Base-by-base conservation (phyloP, 176 grass and related monocot species). In the Lolium perenne region DNA sequence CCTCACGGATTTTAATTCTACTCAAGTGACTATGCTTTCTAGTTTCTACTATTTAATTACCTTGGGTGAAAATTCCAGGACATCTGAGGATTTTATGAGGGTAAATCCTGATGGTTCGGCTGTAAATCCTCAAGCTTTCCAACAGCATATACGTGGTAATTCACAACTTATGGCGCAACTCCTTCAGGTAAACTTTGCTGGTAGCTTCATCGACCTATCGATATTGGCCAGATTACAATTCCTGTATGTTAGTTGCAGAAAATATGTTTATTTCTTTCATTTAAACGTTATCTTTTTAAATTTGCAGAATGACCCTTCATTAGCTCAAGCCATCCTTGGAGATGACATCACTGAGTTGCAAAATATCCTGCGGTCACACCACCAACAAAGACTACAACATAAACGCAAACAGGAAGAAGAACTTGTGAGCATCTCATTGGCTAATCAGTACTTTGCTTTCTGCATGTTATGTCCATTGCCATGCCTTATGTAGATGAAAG, bases 331-430 rank as follows among this genome's bases (percentile, higher is more conserved):
- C 84, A 82, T 98, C 87, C 89, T 98, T 87, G 97, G 88, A 43
- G 90, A 92, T 41, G 86, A 98, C 76, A 83, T 88, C 46, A 91
- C 89, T 92, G 90, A 80, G 38, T 91, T 98, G 35, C 94, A 98
- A 74, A 93, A 91, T 71, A 82, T 88, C 50, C 73, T 96, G 74
- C 90, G 94, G 5, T 88, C 86, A 65, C 92, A 85, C 26, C 94
- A 98, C 80, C 88, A 90, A 79, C 92, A 90, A 82, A 95, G 84
- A 92, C 59, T 79, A 43, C 86, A 92, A 87, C 53, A 92, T 71
- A 88, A 77, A 18, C 88, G 76, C 82, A 98, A 98, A 89, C 92
- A 98, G 80, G 92, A 98, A 20, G 94, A 98, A 92, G 97, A 98
- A 71, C 84, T 96, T 85, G 97, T 98, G 88, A 98, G 93, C 29